A percentile compares a stretch with the other conserved stretches of the same genome.
phyloP scores from a whole-genome alignment of 176 grass and related monocot genomes.

The Oropetium thomaeum region DNA sequence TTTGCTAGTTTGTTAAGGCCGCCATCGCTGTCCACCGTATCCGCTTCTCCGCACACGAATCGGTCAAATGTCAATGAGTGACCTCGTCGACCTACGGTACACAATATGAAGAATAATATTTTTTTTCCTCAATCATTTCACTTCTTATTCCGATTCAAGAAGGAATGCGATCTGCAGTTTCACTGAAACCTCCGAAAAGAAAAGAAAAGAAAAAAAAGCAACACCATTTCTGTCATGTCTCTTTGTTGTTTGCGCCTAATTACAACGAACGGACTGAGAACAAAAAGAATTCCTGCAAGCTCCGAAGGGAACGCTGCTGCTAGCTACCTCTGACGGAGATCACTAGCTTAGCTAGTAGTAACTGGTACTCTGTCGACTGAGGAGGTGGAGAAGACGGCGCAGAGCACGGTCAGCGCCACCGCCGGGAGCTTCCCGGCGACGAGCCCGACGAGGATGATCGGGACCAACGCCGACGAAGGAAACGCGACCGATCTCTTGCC shows the following conservation, averaged over 20 bases:
- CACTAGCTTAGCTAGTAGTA: not conserved
- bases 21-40: not conserved
- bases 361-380: constrained; percentile 14
- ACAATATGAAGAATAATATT: not conserved
- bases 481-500: not conserved
- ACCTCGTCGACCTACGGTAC: too few species aligned
- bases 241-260: not conserved
- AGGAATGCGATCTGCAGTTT: constrained; percentile 18
- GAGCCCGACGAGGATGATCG: constrained; percentile 62
- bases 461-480: constrained; percentile 26
- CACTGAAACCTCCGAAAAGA: not conserved
- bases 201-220: not conserved
- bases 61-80: not conserved
- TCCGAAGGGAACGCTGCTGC: not conserved
- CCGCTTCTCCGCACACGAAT: not conserved
- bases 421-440: constrained; percentile 58
- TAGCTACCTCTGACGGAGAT: too few species aligned
- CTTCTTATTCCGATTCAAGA: constrained; percentile 29
- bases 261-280: constrained; percentile 16
- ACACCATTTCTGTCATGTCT: not conserved
- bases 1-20: too few species aligned
- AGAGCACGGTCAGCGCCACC: constrained; percentile 50
- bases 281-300: constrained; percentile 2
- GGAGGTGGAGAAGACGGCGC: constrained; percentile 35
- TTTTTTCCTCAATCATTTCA: not conserved